A percentile compares a stretch with the other conserved stretches of the same genome.
phyloP scores from a whole-genome alignment of 2,329 filamentous ascomycete genomes.

The Alternaria arbusti region DNA sequence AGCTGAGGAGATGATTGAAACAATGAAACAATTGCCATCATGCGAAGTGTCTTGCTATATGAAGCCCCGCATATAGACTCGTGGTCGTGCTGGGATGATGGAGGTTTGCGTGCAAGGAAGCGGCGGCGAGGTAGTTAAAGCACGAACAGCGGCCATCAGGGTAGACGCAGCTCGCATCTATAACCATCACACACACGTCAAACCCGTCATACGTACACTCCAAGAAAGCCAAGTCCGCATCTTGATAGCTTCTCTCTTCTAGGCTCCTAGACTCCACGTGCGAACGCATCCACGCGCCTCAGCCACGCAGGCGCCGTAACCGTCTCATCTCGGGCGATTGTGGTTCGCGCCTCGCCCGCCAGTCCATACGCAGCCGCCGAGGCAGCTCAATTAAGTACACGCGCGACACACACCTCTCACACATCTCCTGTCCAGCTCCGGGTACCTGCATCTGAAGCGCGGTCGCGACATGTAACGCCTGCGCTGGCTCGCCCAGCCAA shows the following conservation, averaged over 20 bases:
- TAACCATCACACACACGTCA: background rate
- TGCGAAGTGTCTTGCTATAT: background rate
- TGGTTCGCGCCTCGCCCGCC: background rate
- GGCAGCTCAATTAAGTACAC: slow-evolving; percentile 1
- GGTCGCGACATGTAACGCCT: slow-evolving; percentile 24
- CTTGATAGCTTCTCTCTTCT: background rate
- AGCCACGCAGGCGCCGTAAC: background rate
- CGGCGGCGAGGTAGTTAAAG: background rate
- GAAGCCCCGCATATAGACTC: background rate
- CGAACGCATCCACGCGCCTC: slow-evolving; percentile 6
- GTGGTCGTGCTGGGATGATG: slow-evolving; percentile 1
- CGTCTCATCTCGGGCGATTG: background rate
- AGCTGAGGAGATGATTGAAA: slow-evolving; percentile 7
- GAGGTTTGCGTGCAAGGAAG: background rate
- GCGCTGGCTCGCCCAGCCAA: slow-evolving; percentile 13
- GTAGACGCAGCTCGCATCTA: slow-evolving; percentile 1
- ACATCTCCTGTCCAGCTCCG: slow-evolving; percentile 18
- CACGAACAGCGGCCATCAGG: background rate
- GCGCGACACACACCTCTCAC: slow-evolving; percentile 15
- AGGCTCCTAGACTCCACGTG: slow-evolving; percentile 2
- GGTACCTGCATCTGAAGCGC: slow-evolving; percentile 28
- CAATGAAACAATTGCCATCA: slow-evolving; percentile 14
- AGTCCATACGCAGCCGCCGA: slow-evolving; percentile 14
- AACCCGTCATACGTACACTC: background rate
- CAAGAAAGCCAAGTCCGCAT: slow-evolving; percentile 1